These are phyloP conservation scores for Pleurotus cornucopiae DNA, from an alignment of 768 basidiomycete genomes.

Conservation along the genomic window DNA sequence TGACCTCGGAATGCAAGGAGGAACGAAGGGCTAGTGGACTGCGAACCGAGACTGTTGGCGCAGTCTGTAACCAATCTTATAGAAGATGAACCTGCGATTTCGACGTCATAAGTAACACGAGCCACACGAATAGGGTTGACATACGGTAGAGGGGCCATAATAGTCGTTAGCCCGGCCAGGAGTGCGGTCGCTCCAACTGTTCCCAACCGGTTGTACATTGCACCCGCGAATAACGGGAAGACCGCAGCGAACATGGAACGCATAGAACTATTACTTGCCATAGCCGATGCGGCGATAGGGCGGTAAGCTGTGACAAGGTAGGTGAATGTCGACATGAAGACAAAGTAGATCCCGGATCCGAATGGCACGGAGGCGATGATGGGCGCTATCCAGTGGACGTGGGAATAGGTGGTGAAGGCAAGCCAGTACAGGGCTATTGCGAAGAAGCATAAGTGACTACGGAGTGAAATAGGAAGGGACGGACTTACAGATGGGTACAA, in stretches of 20 bases:
- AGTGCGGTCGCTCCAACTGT: conserved; percentile 71
- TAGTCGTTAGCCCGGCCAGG: conserved; percentile 57
- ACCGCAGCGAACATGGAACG: conserved; percentile 58
- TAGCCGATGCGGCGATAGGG: conserved; percentile 62
- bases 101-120: background rate
- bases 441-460: conserved; percentile 18
- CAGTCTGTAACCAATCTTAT: conserved; percentile 39
- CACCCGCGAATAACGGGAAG: conserved; percentile 63
- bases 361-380: conserved; percentile 65
- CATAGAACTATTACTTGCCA: conserved; percentile 65
- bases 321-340: conserved; percentile 68
- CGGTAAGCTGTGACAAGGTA: conserved; percentile 69
- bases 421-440: conserved; percentile 56
- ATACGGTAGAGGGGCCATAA: conserved; percentile 62
- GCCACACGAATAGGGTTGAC: conserved; percentile 16
- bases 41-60: conserved; percentile 40
- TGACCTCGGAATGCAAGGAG: no score
- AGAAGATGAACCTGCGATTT: conserved; percentile 40
- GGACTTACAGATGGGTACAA: conserved; percentile 53
- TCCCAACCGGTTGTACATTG: conserved; percentile 64
- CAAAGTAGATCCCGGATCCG: conserved; percentile 59
- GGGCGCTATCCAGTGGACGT: conserved; percentile 61
- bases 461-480: conserved; percentile 39
- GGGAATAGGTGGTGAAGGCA: conserved; percentile 47
- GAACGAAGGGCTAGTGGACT: background rate